Base-by-base conservation (phyloP, 352 stramenopile genomes). In the Globisporangium viniferum region DNA sequence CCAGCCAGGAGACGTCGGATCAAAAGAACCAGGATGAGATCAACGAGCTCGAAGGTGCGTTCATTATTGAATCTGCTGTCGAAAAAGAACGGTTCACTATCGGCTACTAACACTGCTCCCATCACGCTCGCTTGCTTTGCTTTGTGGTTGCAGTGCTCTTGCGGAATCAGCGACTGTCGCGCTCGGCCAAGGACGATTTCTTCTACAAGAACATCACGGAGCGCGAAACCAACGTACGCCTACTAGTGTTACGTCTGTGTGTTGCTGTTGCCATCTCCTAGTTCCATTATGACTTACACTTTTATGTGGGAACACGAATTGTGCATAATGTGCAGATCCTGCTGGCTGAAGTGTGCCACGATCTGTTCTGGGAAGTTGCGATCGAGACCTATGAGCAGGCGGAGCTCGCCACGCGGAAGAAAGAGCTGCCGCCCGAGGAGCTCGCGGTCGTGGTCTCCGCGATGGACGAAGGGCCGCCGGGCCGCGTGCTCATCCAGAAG, bases 401-500 rank as follows among this genome's bases (percentile, higher is more conserved):
- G 39, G 77, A 88, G 62, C 71, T 72, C 4, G 85, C 77, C n/a
- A 64, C 70, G 9, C 68, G 74, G 1, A 80, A 80, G 60, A 85
- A 80, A 57, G 75, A 90, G 57, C 73, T 95, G 22, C 78, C 84
- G 12, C 69, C 75, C 2, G 86, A 94, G n/a, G 73, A 91, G 36
- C 76, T 90, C 8, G 60, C 82, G 31, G 70, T 91, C 49, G 86
- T 93, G 18, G 71, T 83, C 51, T 65, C 81, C 27, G 82, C 85
- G 29, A 61, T 95, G 31, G 72, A 89, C 41, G 76, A 77, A 24
- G 86, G 86, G 0, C 74, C 80, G 0, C 73, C 78, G 41, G 76
- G 81, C 49, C 79, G 90, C 59, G 76, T 95, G 20, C 69, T 95
- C 15, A 82, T 92, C 31, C 72, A 88, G 49, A 95, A 95, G 68